Base-by-base conservation (phyloP, 1,284 basidiomycete genomes). In the Trichosporon ovoides region DNA sequence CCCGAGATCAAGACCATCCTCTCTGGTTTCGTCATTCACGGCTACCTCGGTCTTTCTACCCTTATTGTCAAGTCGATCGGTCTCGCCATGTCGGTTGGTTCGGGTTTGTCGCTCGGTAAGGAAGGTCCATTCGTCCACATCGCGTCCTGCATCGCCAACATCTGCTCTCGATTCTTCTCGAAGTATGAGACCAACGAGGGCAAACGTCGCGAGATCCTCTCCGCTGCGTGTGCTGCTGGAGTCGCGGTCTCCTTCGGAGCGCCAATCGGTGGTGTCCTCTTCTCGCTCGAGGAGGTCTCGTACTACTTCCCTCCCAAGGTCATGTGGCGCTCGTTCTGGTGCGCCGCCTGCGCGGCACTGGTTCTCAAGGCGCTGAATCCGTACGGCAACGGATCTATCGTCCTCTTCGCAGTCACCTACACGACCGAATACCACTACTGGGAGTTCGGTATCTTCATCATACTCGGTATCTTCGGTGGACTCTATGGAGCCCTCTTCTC, bases 71-170 rank as follows among this genome's bases (percentile, higher is more conserved):
- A 98, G 75, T 83, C 87, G 13, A 81, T 95, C 36, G 95, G 94
- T 5, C 77, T 98, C 57, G 86, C 94, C 1, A 80, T 98, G 4
- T 89, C 90, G 5, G 93, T 96, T 20, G 93, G 89, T 3, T 93
- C 90, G 1, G 94, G 93, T 1, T 79, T 97, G 31, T 87, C 88
- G 3, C 81, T 97, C 14, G 93, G 85, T 50, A 95, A 96, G 80
- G 95, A 97, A 78, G 95, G 95, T 0, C 95, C 94, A 0, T 89
- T 98, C 71, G 94, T 98, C 1, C 95, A 98, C 72, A 96, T 98
- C 61, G 91, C 91, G 1, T 88, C 88, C 54, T 97, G 93, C 75
- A 82, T 97, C 49, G 94, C 92, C 19, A 98, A 98, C 73, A 96
- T 98, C 61, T 83, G 94, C 61, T 93, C 91, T 65, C 84, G 95